Evolutionary conservation across 2,329 filamentous ascomycete species (phyloP).

Genomic region (Scytalidium lignicola): DNA sequence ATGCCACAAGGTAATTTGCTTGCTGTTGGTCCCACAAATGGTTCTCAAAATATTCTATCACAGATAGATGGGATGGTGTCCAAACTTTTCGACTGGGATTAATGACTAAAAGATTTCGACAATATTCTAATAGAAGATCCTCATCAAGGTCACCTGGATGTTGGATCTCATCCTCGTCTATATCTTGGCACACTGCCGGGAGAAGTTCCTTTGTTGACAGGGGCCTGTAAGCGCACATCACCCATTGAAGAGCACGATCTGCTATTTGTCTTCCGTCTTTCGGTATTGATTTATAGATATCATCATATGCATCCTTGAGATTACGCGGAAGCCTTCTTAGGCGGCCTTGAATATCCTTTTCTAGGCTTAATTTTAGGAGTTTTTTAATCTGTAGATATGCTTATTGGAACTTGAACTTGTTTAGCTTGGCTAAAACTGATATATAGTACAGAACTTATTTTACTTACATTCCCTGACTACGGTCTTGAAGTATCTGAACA

Average conservation of each 20-base stretch:
- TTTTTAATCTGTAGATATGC: slow-evolving; percentile 26
- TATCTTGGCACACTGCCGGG: slow-evolving; percentile 13
- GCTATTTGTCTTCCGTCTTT: slow-evolving; percentile 8
- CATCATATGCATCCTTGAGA: slow-evolving; percentile 26
- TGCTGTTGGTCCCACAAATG: slow-evolving; percentile 8
- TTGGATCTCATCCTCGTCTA: slow-evolving; percentile 5
- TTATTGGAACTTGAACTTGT: slow-evolving; percentile 28
- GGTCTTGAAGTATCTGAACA: slow-evolving; percentile 13
- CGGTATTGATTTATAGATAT: slow-evolving; percentile 20
- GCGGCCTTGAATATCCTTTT: slow-evolving; percentile 18
- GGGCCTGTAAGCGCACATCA: slow-evolving; percentile 17
- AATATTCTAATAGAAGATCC: slow-evolving; percentile 14
- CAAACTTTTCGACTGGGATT: slow-evolving; percentile 14
- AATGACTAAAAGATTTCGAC: slow-evolving; percentile 20
- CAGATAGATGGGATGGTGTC: slow-evolving; percentile 23
- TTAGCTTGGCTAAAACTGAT: slow-evolving; percentile 1
- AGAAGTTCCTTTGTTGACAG: slow-evolving; percentile 11
- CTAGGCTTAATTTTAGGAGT: slow-evolving; percentile 16
- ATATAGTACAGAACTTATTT: neutral
- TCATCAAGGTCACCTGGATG: slow-evolving; percentile 9
- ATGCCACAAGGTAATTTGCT: slow-evolving; percentile 6
- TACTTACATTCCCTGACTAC: slow-evolving; percentile 27
- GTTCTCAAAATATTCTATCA: slow-evolving; percentile 24
- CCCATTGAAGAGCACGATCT: slow-evolving; percentile 22
- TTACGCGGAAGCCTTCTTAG: slow-evolving; percentile 25